These are phyloP conservation scores for Fusarium citri DNA, from an alignment of 2,329 filamentous ascomycete genomes.

Conservation along the genomic window DNA sequence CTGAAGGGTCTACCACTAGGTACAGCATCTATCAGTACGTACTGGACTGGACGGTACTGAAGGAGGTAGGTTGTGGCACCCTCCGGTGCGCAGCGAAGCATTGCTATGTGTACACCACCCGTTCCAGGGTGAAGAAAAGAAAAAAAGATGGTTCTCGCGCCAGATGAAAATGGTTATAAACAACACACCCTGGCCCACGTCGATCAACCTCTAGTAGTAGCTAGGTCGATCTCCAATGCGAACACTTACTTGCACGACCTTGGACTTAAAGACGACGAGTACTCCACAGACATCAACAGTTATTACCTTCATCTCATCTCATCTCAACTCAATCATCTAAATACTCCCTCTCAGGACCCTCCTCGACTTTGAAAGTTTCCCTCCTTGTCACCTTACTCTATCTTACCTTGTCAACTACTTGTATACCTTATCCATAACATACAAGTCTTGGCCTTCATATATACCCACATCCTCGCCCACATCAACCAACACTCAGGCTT, in stretches of 20 bases:
- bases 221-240: constrained; percentile 46
- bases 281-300: constrained; percentile 42
- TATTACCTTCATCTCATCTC: constrained; percentile 33
- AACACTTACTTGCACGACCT: constrained; percentile 44
- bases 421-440: constrained; percentile 21
- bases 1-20: constrained; percentile 24
- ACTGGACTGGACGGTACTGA: background rate
- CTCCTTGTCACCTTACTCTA: background rate
- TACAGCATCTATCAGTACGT: constrained; percentile 1
- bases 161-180: constrained; percentile 35
- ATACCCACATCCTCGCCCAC: constrained; percentile 21
- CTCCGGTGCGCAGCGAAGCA: background rate
- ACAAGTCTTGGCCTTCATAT: constrained; percentile 29
- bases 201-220: constrained; percentile 42
- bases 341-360: constrained; percentile 35
- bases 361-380: constrained; percentile 6
- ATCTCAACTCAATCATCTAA: constrained; percentile 34
- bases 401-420: background rate
- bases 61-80: background rate
- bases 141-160: constrained; percentile 31
- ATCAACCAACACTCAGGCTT: constrained; percentile 4
- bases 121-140: constrained; percentile 17
- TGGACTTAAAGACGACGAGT: constrained; percentile 34
- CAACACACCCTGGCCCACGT: constrained; percentile 40
- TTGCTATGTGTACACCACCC: constrained; percentile 15